Evolutionary conservation across 2,329 filamentous ascomycete species (phyloP), one percentile per base, ranked within the genome.

Genomic region (Leptographium lundbergii): DNA sequence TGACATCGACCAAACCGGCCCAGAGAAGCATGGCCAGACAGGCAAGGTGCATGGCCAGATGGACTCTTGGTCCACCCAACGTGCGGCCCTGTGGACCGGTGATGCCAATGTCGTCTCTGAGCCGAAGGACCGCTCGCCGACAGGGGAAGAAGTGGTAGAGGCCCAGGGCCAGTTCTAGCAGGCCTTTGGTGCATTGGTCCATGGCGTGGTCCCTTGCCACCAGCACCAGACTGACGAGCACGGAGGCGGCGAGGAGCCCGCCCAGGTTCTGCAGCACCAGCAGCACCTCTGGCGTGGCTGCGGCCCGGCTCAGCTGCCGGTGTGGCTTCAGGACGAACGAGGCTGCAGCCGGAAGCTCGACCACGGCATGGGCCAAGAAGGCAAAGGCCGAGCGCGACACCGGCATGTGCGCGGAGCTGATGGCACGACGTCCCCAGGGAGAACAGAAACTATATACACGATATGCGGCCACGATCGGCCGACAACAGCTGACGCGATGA

Each of bases 71-170:
- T 1, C 77, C 77, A 0, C 77, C 78, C 1, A 81, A 59, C 0
- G 71, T 67, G 42, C 65, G 65, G 4, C 58, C 58, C 19, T 65
- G 65, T 14, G 60, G 60, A 0, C 59, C 57, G 17, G 57, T 59
- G 24, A 59, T 60, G 32, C 61, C 63, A 24, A 62, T 60, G 13
- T 62, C 62, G n/a, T 57, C 50, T 32, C 62, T 61, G 14, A 77
- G 67, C 47, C 73, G 69, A 19, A 65, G 61, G 13, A 66, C 69
- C 0, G 78, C 78, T 39, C 78, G 70, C 54, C 73, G 69, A 34
- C 70, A 73, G 2, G 78, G 78, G 69, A 74, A 80, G 1, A 74
- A 48, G 59, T 81, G 78, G 67, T 79, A 81, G 25, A 73, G 72
- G 0, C 73, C 76, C 60, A 81, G 67, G 0, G 74, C 71, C 0